These are phyloP conservation scores for Kodamaea plutei DNA, from an alignment of 1,139 yeast species.

Conservation along the genomic window DNA sequence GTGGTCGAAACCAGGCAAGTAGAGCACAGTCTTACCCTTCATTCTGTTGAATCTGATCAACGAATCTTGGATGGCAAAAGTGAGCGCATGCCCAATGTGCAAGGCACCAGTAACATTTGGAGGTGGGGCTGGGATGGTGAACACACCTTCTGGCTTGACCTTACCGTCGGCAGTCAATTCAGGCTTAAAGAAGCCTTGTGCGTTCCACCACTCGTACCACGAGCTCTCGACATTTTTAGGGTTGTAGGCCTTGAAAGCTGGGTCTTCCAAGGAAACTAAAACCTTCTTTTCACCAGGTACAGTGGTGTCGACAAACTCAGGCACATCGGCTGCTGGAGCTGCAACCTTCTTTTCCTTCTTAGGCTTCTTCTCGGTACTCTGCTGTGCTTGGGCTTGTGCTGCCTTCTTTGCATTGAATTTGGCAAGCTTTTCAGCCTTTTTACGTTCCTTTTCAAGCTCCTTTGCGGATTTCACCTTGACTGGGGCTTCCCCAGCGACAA, in stretches of 20 bases:
- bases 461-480: slow-evolving; percentile 55
- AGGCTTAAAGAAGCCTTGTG: slow-evolving; percentile 84
- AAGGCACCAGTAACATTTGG: slow-evolving; percentile 98
- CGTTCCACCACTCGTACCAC: slow-evolving; percentile 98
- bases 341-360: slow-evolving; percentile 73
- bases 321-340: slow-evolving; percentile 64
- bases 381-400: slow-evolving; percentile 50
- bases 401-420: slow-evolving; percentile 92
- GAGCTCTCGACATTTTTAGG: slow-evolving; percentile 93
- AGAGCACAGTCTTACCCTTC: slow-evolving; percentile 93
- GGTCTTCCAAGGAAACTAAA: slow-evolving; percentile 80
- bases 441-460: slow-evolving; percentile 86
- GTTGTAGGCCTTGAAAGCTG: slow-evolving; percentile 88
- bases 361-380: slow-evolving; percentile 24
- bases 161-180: slow-evolving; percentile 73
- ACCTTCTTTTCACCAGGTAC: slow-evolving; percentile 87
- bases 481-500: slow-evolving; percentile 18
- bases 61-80: slow-evolving; percentile 92
- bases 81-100: slow-evolving; percentile 97
- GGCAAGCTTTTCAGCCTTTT: slow-evolving; percentile 95
- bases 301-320: slow-evolving; percentile 81
- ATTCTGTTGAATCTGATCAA: slow-evolving; percentile 91
- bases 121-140: slow-evolving; percentile 96
- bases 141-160: slow-evolving; percentile 74
- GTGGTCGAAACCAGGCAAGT: slow-evolving; percentile 96